Conservation (phyloP, 1,284 basidiomycete genomes). For the Apiotrichum veenhuisii region DNA sequence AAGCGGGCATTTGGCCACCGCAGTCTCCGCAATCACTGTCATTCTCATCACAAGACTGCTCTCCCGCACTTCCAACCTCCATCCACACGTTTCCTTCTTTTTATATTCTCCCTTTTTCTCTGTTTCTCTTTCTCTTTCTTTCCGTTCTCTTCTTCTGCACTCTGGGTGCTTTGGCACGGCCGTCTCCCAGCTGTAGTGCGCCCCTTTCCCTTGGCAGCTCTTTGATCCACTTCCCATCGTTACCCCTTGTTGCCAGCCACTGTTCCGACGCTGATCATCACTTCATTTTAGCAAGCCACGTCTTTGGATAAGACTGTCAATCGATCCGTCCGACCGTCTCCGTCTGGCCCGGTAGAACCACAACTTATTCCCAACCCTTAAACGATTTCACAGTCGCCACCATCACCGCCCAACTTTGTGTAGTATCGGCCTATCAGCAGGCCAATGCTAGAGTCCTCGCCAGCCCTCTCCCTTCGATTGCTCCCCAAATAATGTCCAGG, state of each 20-base stretch:
- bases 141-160: too few relatives aligned
- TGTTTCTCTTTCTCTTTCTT: not conserved
- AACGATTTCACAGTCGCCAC: not conserved
- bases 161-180: too few relatives aligned
- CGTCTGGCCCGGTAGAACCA: not conserved
- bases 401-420: not conserved
- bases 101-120: not conserved
- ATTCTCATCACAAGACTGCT: too few relatives aligned
- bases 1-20: too few relatives aligned
- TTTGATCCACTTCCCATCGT: not conserved
- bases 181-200: not conserved
- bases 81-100: too few relatives aligned
- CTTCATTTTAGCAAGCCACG: not conserved
- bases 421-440: not conserved
- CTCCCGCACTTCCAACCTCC: too few relatives aligned
- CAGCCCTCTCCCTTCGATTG: not conserved
- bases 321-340: not conserved
- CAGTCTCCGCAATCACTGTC: too few relatives aligned
- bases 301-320: not conserved
- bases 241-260: not conserved
- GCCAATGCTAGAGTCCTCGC: conserved; percentile 9
- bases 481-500: conserved; percentile 7
- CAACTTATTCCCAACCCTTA: not conserved
- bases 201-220: not conserved
- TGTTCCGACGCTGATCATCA: not conserved